Conservation (phyloP, 495 filamentous ascomycete species). For the Penicillium bovifimosum region DNA sequence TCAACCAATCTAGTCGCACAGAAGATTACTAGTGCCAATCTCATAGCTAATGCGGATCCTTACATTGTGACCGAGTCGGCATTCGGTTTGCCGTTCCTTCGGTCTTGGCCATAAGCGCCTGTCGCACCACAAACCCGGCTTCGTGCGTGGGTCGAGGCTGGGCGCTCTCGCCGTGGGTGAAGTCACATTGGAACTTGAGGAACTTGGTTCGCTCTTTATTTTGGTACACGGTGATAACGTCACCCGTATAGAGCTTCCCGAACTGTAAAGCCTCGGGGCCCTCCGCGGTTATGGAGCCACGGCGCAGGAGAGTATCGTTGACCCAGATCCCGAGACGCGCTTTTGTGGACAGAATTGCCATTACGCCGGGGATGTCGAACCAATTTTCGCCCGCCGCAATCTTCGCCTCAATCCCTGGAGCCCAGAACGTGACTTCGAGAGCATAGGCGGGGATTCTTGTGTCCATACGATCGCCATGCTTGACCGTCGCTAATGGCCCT, state of each 20-base stretch:
- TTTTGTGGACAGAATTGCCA: constrained; percentile 67
- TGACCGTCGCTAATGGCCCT: constrained; percentile 51
- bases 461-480: constrained; percentile 54
- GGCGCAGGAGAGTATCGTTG: constrained; percentile 56
- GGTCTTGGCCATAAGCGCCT: constrained; percentile 27
- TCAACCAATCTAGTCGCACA: constrained; percentile 19
- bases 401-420: constrained; percentile 51
- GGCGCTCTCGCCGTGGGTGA: constrained; percentile 48
- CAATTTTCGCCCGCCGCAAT: constrained; percentile 55
- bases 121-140: constrained; percentile 35
- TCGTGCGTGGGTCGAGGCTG: constrained; percentile 38
- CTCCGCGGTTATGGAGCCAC: constrained; percentile 38
- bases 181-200: constrained; percentile 49
- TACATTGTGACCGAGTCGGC: constrained; percentile 11
- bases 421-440: constrained; percentile 71
- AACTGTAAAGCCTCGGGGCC: constrained; percentile 50
- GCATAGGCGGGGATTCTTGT: constrained; percentile 72
- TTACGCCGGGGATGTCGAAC: constrained; percentile 45
- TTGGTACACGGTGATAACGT: constrained; percentile 61
- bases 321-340: constrained; percentile 64
- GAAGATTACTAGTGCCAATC: constrained; percentile 1
- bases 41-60: constrained; percentile 6
- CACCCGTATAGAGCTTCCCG: constrained; percentile 65
- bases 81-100: constrained; percentile 25
- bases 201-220: constrained; percentile 29